Evolutionary conservation across 768 basidiomycete species (phyloP).

Genomic region (Lactarius deliciosus): DNA sequence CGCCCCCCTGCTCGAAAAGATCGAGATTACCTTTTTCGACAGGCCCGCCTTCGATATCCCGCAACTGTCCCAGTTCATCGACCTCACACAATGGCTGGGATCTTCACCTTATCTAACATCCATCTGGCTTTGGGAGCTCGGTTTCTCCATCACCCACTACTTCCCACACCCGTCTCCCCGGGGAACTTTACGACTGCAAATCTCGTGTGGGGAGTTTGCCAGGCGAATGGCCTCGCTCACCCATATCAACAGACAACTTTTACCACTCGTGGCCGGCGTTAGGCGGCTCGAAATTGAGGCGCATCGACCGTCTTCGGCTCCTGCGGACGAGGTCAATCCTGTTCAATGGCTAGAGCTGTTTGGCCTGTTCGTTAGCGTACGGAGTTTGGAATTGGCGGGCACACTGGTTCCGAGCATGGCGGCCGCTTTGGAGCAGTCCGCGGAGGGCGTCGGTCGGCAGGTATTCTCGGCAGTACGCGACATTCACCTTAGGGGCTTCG

Average conservation of each 20-base stretch:
- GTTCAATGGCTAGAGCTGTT: constrained; percentile 15
- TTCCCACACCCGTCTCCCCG: not conserved
- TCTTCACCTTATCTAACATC: constrained; percentile 10
- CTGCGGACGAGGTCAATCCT: not conserved
- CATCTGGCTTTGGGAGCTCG: constrained; percentile 12
- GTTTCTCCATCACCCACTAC: constrained; percentile 15
- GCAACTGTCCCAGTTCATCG: constrained; percentile 12
- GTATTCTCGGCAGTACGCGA: constrained; percentile 9
- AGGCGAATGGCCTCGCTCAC: constrained; percentile 1
- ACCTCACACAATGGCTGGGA: constrained; percentile 2
- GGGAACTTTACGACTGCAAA: not conserved
- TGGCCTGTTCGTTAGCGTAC: constrained; percentile 9
- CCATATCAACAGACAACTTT: constrained; percentile 9
- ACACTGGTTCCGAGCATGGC: not conserved
- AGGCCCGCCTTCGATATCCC: constrained; percentile 10
- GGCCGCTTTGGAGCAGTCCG: constrained; percentile 7
- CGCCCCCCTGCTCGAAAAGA: constrained; percentile 12
- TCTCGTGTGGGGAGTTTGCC: constrained; percentile 1
- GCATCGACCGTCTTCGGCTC: not conserved
- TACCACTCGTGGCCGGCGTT: not conserved
- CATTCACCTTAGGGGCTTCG: constrained; percentile 3
- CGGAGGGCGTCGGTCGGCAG: not conserved
- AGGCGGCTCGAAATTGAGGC: constrained; percentile 13
- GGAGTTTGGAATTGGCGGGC: constrained; percentile 10
- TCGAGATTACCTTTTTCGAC: constrained; percentile 13